These are phyloP conservation scores for Pelagophyceae sp. DNA, from an alignment of 352 stramenopile genomes.

Conservation along the genomic window DNA sequence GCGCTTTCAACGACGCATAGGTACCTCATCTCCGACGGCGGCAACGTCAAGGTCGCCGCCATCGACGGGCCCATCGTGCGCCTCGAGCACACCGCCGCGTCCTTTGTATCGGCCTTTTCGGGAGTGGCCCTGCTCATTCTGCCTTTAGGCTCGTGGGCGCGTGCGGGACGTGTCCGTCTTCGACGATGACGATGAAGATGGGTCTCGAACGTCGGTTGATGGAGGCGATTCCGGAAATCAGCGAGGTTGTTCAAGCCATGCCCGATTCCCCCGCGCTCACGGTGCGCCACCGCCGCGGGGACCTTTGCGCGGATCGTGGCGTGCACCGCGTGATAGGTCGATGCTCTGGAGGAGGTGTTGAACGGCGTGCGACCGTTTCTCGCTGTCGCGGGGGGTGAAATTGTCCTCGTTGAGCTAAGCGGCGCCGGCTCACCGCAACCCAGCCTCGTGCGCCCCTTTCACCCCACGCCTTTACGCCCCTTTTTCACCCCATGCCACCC, in stretches of 20 bases:
- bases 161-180: slow-evolving; percentile 67
- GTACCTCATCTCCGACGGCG: slow-evolving; percentile 70
- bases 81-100: no score
- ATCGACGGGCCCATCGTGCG: slow-evolving; percentile 68
- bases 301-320: no score
- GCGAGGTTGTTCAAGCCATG: slow-evolving; percentile 61
- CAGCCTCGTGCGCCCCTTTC: no score
- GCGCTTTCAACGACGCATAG: slow-evolving; percentile 57
- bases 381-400: slow-evolving; percentile 59
- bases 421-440: no score
- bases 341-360: slow-evolving; percentile 52
- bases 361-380: slow-evolving; percentile 70
- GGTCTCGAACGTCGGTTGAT: slow-evolving; percentile 60
- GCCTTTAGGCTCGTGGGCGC: slow-evolving; percentile 63
- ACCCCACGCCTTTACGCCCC: no score
- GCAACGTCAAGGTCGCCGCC: slow-evolving; percentile 63
- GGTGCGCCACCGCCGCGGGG: no score
- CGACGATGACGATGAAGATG: slow-evolving; percentile 72
- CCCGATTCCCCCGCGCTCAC: slow-evolving; percentile 58
- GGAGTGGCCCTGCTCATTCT: no score
- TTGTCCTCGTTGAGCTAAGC: no score
- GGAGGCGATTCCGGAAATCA: slow-evolving; percentile 46
- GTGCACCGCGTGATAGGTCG: no score
- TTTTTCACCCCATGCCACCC: no score
- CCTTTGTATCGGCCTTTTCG: no score